These are phyloP conservation scores for Verticillium isaacii DNA, from an alignment of 2,329 filamentous ascomycete genomes.

Conservation along the genomic window DNA sequence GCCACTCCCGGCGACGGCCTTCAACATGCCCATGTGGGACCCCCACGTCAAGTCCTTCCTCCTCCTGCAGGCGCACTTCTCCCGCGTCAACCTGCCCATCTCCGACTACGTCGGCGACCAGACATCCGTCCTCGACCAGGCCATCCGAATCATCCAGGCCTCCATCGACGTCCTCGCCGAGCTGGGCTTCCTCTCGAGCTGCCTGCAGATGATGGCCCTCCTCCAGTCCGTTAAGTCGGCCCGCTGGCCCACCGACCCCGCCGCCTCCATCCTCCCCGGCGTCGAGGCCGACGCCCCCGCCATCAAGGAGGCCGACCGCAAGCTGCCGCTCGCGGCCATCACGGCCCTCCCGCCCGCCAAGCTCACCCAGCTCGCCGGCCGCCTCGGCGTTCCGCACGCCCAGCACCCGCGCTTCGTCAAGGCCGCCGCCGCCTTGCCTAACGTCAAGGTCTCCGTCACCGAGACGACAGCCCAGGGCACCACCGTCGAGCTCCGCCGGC, in stretches of 20 bases:
- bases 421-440: constrained; percentile 62
- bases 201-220: constrained; percentile 74
- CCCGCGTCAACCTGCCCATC: constrained; percentile 86
- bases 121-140: constrained; percentile 84
- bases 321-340: constrained; percentile 37
- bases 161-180: constrained; percentile 92
- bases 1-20: constrained; percentile 52
- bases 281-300: constrained; percentile 41
- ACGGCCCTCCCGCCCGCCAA: constrained; percentile 28
- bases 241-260: constrained; percentile 80
- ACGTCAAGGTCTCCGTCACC: constrained; percentile 58
- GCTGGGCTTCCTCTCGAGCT: constrained; percentile 74
- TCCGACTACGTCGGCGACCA: constrained; percentile 97
- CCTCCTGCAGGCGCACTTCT: constrained; percentile 91
- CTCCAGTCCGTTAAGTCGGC: constrained; percentile 91
- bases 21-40: constrained; percentile 92
- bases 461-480: constrained; percentile 56
- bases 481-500: constrained; percentile 58
- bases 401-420: constrained; percentile 48
- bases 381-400: constrained; percentile 42
- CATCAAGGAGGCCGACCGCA: constrained; percentile 32
- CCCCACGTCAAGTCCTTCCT: constrained; percentile 96
- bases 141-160: constrained; percentile 94
- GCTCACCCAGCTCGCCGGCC: constrained; percentile 39
- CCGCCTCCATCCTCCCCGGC: constrained; percentile 74